Evolutionary conservation across 2,329 filamentous ascomycete species (phyloP).

Genomic region (Fusarium sulawesiense): DNA sequence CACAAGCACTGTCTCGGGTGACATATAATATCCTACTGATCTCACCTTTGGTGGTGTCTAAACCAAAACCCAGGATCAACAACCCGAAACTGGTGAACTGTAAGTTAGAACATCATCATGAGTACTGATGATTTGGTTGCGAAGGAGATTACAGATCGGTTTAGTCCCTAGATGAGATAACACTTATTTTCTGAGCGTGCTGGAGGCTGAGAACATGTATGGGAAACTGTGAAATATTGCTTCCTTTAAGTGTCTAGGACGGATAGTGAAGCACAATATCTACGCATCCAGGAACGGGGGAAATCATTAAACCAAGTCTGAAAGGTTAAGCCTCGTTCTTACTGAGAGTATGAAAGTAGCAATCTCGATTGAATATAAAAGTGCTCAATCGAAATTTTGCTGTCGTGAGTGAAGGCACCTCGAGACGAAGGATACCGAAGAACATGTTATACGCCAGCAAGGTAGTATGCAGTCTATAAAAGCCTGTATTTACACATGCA

Average conservation of each 20-base stretch:
- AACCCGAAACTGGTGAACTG: background rate
- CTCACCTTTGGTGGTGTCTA: background rate
- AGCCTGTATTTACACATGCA: fast-evolving
- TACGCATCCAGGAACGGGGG: background rate
- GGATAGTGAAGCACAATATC: background rate
- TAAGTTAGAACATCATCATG: background rate
- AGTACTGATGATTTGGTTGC: background rate
- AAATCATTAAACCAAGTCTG: background rate
- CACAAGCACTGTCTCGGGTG: background rate
- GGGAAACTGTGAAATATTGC: background rate
- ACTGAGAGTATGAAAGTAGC: background rate
- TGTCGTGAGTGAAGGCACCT: background rate
- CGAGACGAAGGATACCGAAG: background rate
- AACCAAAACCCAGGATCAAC: background rate
- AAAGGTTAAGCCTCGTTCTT: fast-evolving
- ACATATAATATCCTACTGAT: background rate
- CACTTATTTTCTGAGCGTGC: background rate
- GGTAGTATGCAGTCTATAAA: background rate
- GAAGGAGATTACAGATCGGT: background rate
- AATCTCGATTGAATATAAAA: background rate
- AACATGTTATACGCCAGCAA: background rate
- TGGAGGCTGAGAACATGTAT: background rate
- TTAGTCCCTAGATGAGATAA: background rate
- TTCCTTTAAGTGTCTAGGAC: background rate
- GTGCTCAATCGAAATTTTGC: background rate